Evolutionary conservation across 805 yeast genomes (phyloP).

Genomic region (Saccharomycopsis fibuligera): DNA sequence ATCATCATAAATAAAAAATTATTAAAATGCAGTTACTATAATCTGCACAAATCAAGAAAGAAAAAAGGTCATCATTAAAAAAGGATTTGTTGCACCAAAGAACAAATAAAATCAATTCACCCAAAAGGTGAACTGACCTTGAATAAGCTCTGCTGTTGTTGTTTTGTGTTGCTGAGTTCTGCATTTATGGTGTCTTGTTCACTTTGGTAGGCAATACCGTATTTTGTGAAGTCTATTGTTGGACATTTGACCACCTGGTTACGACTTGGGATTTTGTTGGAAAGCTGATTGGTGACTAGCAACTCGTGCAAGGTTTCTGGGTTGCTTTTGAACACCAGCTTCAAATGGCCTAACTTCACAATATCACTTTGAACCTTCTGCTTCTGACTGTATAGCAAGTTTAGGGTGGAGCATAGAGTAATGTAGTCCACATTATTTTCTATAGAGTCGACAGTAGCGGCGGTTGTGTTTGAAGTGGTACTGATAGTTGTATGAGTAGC

Average conservation of each 20-base stretch:
- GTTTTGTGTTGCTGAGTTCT: neutral
- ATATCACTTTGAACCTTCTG: conserved; percentile 16
- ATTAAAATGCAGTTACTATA: too few species aligned
- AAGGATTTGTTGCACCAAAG: too few species aligned
- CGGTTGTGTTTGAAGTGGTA: neutral
- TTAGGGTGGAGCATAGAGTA: conserved; percentile 17
- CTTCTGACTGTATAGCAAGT: conserved; percentile 13
- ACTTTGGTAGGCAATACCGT: conserved; percentile 12
- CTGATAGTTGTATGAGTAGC: neutral
- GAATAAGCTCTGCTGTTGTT: neutral
- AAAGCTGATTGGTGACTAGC: neutral
- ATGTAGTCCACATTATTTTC: conserved; percentile 18
- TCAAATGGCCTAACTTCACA: conserved; percentile 9
- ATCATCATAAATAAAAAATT: too few species aligned
- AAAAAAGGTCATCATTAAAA: too few species aligned
- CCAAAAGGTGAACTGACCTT: conserved; percentile 6
- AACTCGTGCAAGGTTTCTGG: neutral
- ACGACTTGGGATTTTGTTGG: conserved; percentile 12
- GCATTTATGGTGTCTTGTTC: conserved; percentile 2
- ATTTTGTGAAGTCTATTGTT: conserved; percentile 18
- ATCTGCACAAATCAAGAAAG: too few species aligned
- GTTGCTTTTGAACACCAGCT: conserved; percentile 9
- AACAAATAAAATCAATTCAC: neutral
- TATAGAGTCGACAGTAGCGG: neutral
- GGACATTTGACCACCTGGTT: conserved; percentile 19